A percentile compares a stretch with the other conserved stretches of the same genome.
Conservation (phyloP, 2,329 filamentous ascomycete species). For the Talaromyces sp. region DNA sequence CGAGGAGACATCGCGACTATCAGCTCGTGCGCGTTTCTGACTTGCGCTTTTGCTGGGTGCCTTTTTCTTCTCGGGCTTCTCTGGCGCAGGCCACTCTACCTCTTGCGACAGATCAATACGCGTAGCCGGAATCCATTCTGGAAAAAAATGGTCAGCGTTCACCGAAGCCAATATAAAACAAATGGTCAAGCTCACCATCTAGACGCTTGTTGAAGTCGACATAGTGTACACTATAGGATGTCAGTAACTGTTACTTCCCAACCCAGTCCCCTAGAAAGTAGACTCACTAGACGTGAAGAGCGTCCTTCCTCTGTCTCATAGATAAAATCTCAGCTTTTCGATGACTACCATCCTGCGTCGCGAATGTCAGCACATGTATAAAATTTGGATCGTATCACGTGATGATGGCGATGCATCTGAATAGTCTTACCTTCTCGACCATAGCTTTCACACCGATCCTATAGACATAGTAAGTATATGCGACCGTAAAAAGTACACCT, state of each 20-base stretch:
- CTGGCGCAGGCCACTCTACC: conserved; percentile 93
- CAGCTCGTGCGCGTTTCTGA: conserved; percentile 51
- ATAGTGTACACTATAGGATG: conserved; percentile 68
- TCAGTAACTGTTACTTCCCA: conserved; percentile 21
- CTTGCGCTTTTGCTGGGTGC: conserved; percentile 56
- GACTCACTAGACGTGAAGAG: conserved; percentile 73
- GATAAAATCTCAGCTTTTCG: conserved; percentile 96
- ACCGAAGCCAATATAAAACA: too few species aligned
- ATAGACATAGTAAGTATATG: conserved; percentile 31
- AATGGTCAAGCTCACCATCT: conserved; percentile 44
- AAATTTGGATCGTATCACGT: conserved; percentile 31
- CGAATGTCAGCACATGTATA: conserved; percentile 11
- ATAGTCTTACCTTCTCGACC: conserved; percentile 62
- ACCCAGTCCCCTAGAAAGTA: neutral
- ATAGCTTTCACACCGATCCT: conserved; percentile 66
- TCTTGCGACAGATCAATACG: conserved; percentile 85
- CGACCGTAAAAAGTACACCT: conserved; percentile 33
- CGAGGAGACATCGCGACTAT: conserved; percentile 54
- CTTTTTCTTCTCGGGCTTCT: conserved; percentile 85
- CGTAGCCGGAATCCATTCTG: conserved; percentile 82
- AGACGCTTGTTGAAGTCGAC: conserved; percentile 94
- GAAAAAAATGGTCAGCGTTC: conserved; percentile 32
- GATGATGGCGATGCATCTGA: conserved; percentile 22
- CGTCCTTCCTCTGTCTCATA: conserved; percentile 83
- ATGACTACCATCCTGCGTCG: conserved; percentile 66